phyloP scores from a whole-genome alignment of 768 basidiomycete species.

The Kwoniella mangroviensis region DNA sequence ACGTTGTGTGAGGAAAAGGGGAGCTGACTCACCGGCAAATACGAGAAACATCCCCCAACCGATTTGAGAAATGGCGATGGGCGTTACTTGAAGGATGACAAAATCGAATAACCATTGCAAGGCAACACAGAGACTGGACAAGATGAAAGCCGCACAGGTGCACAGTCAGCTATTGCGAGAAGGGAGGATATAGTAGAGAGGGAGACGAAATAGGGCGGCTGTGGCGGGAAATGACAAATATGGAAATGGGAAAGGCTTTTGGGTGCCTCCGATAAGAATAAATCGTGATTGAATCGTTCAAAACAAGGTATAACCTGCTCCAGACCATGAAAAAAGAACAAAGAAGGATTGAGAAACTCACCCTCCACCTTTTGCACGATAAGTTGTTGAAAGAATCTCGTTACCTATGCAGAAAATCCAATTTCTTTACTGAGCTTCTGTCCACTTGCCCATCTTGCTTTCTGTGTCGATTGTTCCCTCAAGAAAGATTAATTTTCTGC shows the following conservation, averaged over 20 bases:
- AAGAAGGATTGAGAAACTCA: neutral
- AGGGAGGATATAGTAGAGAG: no score
- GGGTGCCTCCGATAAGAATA: no score
- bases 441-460: no score
- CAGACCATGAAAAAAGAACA: neutral
- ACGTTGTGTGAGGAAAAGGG: no score
- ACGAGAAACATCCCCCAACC: slow-evolving; percentile 24
- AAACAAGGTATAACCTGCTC: no score
- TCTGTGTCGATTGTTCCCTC: no score
- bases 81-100: slow-evolving; percentile 30
- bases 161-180: neutral
- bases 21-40: slow-evolving; percentile 22
- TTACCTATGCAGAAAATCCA: neutral
- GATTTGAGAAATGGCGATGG: slow-evolving; percentile 23
- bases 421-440: neutral
- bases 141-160: no score
- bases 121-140: slow-evolving; percentile 26
- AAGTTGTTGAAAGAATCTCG: slow-evolving; percentile 17
- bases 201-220: no score
- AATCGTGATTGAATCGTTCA: no score
- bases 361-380: slow-evolving; percentile 16
- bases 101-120: slow-evolving; percentile 36
- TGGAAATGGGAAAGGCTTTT: no score
- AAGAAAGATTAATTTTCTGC: no score
- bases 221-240: no score